Conservation (phyloP, 768 basidiomycete genomes). For the Tylopilus sp. region DNA sequence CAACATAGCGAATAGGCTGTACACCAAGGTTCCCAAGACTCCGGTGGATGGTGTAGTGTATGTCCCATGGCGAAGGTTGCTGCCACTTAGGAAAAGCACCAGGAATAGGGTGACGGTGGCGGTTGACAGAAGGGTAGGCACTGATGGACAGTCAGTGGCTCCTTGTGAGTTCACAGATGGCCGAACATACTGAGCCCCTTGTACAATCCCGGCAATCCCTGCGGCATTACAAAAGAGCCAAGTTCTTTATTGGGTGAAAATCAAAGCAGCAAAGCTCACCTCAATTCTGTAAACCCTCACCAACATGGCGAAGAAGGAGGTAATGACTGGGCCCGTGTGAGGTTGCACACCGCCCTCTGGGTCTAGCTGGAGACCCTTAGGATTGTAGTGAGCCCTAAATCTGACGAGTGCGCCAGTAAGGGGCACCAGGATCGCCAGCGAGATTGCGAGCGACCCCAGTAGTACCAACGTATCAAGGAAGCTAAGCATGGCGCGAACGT, state of each 20-base stretch:
- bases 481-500: constrained; percentile 26
- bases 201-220: constrained; percentile 74
- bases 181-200: constrained; percentile 63
- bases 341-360: constrained; percentile 72
- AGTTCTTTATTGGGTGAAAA: not conserved
- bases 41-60: constrained; percentile 64
- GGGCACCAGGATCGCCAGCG: constrained; percentile 57
- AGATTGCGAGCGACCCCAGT: constrained; percentile 44
- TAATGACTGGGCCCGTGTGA: constrained; percentile 75
- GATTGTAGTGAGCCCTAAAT: constrained; percentile 82
- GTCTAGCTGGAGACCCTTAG: constrained; percentile 79
- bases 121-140: constrained; percentile 49
- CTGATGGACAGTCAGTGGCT: constrained; percentile 41
- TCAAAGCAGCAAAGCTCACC: constrained; percentile 37
- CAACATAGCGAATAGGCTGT: constrained; percentile 63
- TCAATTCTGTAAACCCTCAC: constrained; percentile 67
- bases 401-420: constrained; percentile 69
- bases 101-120: constrained; percentile 55
- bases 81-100: constrained; percentile 54
- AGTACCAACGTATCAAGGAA: constrained; percentile 41
- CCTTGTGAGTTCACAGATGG: constrained; percentile 19
- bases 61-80: constrained; percentile 57
- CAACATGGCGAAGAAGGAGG: constrained; percentile 74
- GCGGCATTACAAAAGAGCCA: constrained; percentile 7
- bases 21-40: constrained; percentile 58